Evolutionary conservation across 768 basidiomycete genomes (phyloP).

Genomic region (Lactifluus piperatus): DNA sequence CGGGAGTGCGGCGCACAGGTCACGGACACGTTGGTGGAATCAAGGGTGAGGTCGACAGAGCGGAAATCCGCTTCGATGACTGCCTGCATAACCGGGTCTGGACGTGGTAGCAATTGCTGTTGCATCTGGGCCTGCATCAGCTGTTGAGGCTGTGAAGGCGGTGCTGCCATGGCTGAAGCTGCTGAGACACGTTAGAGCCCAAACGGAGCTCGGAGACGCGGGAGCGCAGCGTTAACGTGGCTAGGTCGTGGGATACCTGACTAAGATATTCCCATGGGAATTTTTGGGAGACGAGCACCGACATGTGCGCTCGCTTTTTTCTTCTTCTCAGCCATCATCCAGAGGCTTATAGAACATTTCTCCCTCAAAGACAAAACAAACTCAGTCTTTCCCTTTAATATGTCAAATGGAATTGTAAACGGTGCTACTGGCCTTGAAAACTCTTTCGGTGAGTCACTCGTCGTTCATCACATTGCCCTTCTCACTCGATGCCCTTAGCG

Average conservation of each 20-base stretch:
- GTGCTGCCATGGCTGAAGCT: constrained; percentile 31
- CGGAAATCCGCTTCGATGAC: constrained; percentile 66
- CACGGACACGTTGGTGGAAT: constrained; percentile 43
- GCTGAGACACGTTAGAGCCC: neutral
- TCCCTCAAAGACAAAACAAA: constrained; percentile 16
- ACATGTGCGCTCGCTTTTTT: constrained; percentile 9
- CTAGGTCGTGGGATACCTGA: constrained; percentile 8
- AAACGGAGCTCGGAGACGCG: neutral
- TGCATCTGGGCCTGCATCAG: constrained; percentile 24
- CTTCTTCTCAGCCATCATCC: constrained; percentile 30
- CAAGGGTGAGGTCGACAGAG: constrained; percentile 47
- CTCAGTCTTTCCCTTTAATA: constrained; percentile 42
- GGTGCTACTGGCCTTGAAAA: constrained; percentile 61
- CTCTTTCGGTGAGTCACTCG: constrained; percentile 43
- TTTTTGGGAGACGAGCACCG: constrained; percentile 6
- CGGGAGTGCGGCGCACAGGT: constrained; percentile 59
- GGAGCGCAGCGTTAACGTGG: neutral
- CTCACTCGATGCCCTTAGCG: constrained; percentile 33
- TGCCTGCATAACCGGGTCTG: constrained; percentile 67
- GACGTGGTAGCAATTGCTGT: constrained; percentile 39
- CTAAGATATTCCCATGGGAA: constrained; percentile 15
- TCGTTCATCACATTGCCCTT: neutral
- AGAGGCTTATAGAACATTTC: constrained; percentile 30
- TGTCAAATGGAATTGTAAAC: constrained; percentile 91
- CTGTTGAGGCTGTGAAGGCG: constrained; percentile 27